Base-by-base conservation (phyloP, 306 rosid genomes). In the Trifolium fragiferum region DNA sequence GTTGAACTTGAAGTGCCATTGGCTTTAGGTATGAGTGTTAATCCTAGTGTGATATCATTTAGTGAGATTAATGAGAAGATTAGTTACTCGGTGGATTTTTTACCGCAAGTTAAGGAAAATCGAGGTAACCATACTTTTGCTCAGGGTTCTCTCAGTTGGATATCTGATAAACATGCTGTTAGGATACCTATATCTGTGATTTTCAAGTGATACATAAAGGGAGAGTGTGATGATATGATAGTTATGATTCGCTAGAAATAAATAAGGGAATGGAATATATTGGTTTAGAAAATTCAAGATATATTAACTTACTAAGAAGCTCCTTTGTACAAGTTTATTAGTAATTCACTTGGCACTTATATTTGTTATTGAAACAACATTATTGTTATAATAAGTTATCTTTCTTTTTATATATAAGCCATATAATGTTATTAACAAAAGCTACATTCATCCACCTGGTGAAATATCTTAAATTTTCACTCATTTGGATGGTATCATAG, bases 61-160 rank as follows among this genome's bases (percentile, higher is more conserved):
- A 70, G 78, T 0, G 65, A 80, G 79, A 60, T 77, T 27, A 84
- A 83, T 68, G 87, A 88, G 72, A 81, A 73, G 74, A 37, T 62
- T 6, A 84, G 78, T 1, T 90, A 74, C 79, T 30, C 61, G 0
- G 80, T 72, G 18, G 85, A 74, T 19, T 82, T 89, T 49, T 57
- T 54, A 14, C 86, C 93, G 18, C 7, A 76, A 11, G 54, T 7
- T 0, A 66, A 75, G n/a, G 79, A 72, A 38, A 74, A 70, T n/a
- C 72, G 82, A 35, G 70, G 69, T 6, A 76, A 74, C 46, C 25
- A 66, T 33, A 70, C 25, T 5, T 77, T 79, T 7, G 65, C 82
- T 44, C 88, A 83, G 19, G 92, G 96, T 13, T 79, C 80, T 32
- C 23, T 88, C 63, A 79, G 33, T 0, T 88, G 96, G 96, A 68